Base-by-base conservation (phyloP, 805 yeast genomes). In the Nakazawaea populi region DNA sequence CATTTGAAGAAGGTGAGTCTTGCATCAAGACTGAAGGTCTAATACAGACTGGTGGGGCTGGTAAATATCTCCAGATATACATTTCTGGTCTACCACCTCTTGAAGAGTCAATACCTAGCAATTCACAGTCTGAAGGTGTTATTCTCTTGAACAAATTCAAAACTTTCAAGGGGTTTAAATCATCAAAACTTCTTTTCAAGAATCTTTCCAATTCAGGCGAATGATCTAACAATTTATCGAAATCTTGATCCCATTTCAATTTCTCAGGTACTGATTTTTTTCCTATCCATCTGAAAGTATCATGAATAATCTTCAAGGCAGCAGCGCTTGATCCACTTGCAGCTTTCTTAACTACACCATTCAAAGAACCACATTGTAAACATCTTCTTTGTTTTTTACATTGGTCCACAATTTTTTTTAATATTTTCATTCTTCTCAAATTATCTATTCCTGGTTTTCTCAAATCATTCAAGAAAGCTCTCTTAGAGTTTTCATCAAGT, bases 11-110 rank as follows among this genome's bases (percentile, higher is more conserved):
- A 29, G 87, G 82, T 5, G 85, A 79, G 57, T 87, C 95, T 64
- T 88, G 90, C 91, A 89, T 89, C 73, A 83, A 75, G 32, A 94
- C 98, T 4, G 98, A 91, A 3, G 99, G 99, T 58, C 99, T 81
- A 51, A 94, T 94, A 75, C 99, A 94, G 18, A 95, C 97, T 0
- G 99, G 99, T 1, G 99, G 99, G 0, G 98, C 98, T 0, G 99
- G 99, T 49, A 94, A 76, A 64, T 91, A 94, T 63, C 96, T 80
- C 99, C 99, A 94, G 39, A 94, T 81, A 66, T 91, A 94, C 77
- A 87, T 89, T 69, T 92, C 98, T 5, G 98, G 99, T 57, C 97
- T 77, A 44, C 97, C 97, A 38, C 90, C 89, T 58, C 82, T 79
- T 4, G 88, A 77, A 1, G 97, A 80, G 61, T 94, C 94, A 49